A percentile compares a stretch with the other conserved stretches of the same genome.
These are phyloP conservation scores for Westerdykella sp. DNA, from an alignment of 2,329 filamentous ascomycete species.

Conservation along the genomic window DNA sequence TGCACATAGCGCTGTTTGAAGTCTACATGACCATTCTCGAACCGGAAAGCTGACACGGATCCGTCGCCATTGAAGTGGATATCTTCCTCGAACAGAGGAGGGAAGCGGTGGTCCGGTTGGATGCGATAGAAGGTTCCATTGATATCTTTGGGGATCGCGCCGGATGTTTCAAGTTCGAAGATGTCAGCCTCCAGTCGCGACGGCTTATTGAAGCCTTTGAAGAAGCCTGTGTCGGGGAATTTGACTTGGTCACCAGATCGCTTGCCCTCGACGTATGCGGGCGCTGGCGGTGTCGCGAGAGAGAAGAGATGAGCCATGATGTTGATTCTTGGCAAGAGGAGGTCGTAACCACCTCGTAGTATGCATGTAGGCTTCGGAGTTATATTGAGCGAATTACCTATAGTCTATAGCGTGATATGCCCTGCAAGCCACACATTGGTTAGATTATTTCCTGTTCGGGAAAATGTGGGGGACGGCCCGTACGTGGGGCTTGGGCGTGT, in stretches of 20 bases:
- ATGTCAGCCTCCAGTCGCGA: constrained; percentile 39
- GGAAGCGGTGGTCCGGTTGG: constrained; percentile 46
- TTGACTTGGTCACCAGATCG: constrained; percentile 24
- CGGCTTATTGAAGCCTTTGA: constrained; percentile 38
- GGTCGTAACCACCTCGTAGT: not conserved
- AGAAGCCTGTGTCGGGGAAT: constrained; percentile 29
- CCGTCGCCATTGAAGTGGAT: constrained; percentile 46
- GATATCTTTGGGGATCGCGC: constrained; percentile 39
- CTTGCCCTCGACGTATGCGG: constrained; percentile 22
- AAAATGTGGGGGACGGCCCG: constrained; percentile 15
- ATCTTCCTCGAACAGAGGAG: constrained; percentile 51
- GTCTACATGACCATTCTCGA: constrained; percentile 39
- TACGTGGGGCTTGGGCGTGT: constrained; percentile 11
- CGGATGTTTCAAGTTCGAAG: constrained; percentile 36
- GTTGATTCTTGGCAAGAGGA: not conserved
- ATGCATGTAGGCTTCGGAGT: not conserved
- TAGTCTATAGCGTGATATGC: constrained; percentile 5
- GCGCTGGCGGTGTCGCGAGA: constrained; percentile 18
- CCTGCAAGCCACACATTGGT: not conserved
- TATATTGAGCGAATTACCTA: constrained; percentile 1
- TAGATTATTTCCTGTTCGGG: constrained; percentile 3
- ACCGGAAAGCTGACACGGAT: constrained; percentile 39
- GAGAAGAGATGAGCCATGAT: constrained; percentile 34
- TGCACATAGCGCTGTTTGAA: constrained; percentile 41
- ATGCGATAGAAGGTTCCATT: constrained; percentile 43